phyloP scores from a whole-genome alignment of 352 stramenopile species.

The Pythium apleroticum region DNA sequence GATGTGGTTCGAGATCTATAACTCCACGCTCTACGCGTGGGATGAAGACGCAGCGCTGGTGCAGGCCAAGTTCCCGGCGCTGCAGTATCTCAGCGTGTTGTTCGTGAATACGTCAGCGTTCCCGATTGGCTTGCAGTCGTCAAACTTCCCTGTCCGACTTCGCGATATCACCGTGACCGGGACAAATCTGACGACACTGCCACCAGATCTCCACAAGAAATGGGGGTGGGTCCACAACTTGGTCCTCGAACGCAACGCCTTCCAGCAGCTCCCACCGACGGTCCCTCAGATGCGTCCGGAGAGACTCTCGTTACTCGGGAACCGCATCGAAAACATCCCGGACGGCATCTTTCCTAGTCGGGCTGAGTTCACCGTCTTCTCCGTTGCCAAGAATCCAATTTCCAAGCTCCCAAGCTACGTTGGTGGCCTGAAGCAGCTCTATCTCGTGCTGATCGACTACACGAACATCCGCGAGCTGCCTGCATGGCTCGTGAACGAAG shows the following conservation, averaged over 20 bases:
- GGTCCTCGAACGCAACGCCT: conserved; percentile 11
- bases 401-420: not conserved
- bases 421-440: conserved; percentile 3
- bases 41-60: conserved; percentile 5
- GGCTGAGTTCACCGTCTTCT: conserved; percentile 13
- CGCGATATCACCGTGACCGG: conserved; percentile 17
- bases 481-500: conserved; percentile 17
- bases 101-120: conserved; percentile 9
- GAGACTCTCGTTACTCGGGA: conserved; percentile 19
- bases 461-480: conserved; percentile 16
- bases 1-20: conserved; percentile 23
- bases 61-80: not conserved
- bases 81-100: conserved; percentile 18
- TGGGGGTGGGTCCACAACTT: conserved; percentile 22
- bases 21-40: conserved; percentile 19
- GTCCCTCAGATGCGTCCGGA: conserved; percentile 10
- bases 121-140: conserved; percentile 9
- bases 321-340: conserved; percentile 15
- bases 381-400: conserved; percentile 17
- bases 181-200: conserved; percentile 22
- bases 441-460: conserved; percentile 24
- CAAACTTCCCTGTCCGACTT: conserved; percentile 10
- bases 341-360: conserved; percentile 8
- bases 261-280: conserved; percentile 1
- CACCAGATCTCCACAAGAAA: conserved; percentile 17